Percentiles rank a stretch among this genome's conserved stretches.
Evolutionary conservation across 371 early-diverging fungal species (phyloP).

Genomic region (Apophysomyces elegans): DNA sequence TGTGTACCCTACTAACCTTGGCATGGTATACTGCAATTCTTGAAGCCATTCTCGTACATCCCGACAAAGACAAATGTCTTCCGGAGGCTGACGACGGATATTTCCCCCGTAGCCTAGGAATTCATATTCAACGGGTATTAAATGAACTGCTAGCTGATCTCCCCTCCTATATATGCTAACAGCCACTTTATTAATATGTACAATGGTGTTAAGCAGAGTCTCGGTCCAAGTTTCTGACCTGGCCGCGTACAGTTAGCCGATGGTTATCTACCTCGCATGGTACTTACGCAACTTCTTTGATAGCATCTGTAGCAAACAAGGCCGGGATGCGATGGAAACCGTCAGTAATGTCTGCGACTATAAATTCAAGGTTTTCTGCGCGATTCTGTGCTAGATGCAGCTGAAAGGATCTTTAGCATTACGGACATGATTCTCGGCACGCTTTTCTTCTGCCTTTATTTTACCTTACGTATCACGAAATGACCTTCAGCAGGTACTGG

Average conservation of each 20-base stretch:
- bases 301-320: background rate
- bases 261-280: too few species aligned
- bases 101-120: background rate
- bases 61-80: conserved; percentile 1
- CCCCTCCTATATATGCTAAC: background rate
- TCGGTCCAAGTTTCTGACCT: background rate
- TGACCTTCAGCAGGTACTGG: background rate
- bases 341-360: background rate
- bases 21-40: conserved; percentile 4
- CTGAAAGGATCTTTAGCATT: background rate
- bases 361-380: background rate
- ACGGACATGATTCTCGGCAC: background rate
- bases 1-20: background rate
- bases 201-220: background rate
- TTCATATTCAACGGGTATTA: background rate
- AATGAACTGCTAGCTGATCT: background rate
- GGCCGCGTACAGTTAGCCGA: background rate
- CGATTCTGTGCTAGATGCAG: background rate
- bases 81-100: background rate
- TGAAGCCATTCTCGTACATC: background rate
- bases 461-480: background rate
- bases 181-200: background rate
- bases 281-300: background rate
- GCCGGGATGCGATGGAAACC: background rate
- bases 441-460: background rate